Conservation (phyloP, 768 basidiomycete species). For the Boletus vermiculosoides region DNA sequence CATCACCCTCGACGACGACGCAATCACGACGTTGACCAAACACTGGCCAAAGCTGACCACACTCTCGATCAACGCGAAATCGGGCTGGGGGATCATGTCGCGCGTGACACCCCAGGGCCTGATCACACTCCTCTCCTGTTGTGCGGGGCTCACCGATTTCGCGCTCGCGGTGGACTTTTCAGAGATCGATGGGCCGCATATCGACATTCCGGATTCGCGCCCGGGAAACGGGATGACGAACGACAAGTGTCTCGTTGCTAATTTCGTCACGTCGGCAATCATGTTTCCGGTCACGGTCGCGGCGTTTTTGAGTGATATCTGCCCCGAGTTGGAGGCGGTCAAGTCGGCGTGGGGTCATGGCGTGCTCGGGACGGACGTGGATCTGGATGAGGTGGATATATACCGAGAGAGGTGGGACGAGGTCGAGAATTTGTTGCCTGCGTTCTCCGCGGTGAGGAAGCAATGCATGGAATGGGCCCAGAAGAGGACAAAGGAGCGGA, state of each 20-base stretch:
- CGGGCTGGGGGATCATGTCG: constrained; percentile 20
- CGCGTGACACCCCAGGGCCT: constrained; percentile 24
- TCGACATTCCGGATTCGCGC: neutral
- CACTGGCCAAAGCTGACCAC: constrained; percentile 19
- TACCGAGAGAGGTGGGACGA: constrained; percentile 22
- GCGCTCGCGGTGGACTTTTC: constrained; percentile 24
- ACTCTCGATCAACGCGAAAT: constrained; percentile 17
- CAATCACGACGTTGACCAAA: constrained; percentile 17
- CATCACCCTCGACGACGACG: constrained; percentile 21
- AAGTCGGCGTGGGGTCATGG: constrained; percentile 13
- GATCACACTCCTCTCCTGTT: constrained; percentile 18
- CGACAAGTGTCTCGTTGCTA: constrained; percentile 3
- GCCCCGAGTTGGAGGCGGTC: constrained; percentile 16
- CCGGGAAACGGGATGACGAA: constrained; percentile 13
- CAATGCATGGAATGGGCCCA: constrained; percentile 13
- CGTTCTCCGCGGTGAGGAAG: constrained; percentile 20
- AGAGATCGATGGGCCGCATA: constrained; percentile 9
- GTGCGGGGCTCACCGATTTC: constrained; percentile 5
- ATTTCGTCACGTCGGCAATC: constrained; percentile 26
- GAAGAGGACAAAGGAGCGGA: neutral
- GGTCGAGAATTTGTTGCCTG: constrained; percentile 24
- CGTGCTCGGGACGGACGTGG: neutral
- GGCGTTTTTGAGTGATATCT: constrained; percentile 28
- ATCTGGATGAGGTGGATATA: constrained; percentile 5
- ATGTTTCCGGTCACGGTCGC: constrained; percentile 17